phyloP scores from a whole-genome alignment of 2,329 filamentous ascomycete genomes.

The Cladosporium colombiae region DNA sequence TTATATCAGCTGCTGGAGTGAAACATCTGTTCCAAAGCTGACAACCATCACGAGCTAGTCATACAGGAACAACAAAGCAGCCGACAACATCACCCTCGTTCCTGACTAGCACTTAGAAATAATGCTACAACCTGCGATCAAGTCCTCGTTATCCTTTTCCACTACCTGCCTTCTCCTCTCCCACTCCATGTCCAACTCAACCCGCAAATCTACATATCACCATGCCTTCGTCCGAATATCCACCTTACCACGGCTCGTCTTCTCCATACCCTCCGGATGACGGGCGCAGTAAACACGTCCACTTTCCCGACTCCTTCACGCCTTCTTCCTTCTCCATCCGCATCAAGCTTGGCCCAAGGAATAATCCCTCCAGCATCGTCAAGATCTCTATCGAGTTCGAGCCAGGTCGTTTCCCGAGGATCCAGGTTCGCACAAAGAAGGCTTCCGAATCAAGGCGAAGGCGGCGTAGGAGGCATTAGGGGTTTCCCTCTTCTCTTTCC shows the following conservation, averaged over 20 bases:
- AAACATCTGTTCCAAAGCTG: constrained; percentile 18
- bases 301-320: constrained; percentile 31
- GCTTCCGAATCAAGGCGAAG: constrained; percentile 25
- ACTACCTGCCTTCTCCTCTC: neutral
- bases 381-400: constrained; percentile 36
- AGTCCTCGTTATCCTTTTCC: neutral
- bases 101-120: constrained; percentile 1
- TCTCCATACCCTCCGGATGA: neutral
- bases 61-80: constrained; percentile 4
- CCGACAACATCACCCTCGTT: constrained; percentile 13
- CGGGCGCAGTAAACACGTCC: constrained; percentile 22
- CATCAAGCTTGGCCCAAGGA: constrained; percentile 32
- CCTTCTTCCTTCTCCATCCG: constrained; percentile 31
- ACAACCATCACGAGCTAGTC: constrained; percentile 7
- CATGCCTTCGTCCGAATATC: constrained; percentile 18
- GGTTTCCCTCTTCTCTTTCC: no score
- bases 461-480: constrained; percentile 15
- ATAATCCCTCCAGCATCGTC: constrained; percentile 30
- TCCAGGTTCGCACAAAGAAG: constrained; percentile 33
- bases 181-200: neutral
- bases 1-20: constrained; percentile 5
- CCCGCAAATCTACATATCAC: neutral
- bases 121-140: neutral
- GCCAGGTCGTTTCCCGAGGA: constrained; percentile 30
- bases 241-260: constrained; percentile 3